phyloP scores from a whole-genome alignment of 1,284 basidiomycete species.

The Cerrena zonata region DNA sequence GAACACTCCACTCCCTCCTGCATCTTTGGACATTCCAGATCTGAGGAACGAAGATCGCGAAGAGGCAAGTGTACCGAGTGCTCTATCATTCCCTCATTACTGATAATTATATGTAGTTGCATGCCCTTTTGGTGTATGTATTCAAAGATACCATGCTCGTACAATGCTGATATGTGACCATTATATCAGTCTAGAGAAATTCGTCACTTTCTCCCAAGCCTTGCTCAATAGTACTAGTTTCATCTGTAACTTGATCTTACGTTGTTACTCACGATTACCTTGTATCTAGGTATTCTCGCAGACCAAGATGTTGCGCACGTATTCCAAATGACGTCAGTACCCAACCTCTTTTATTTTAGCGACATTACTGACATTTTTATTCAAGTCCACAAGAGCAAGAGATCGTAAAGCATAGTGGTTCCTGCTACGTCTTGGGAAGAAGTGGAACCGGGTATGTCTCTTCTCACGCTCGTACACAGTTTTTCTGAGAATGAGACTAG shows the following conservation, averaged over 20 bases:
- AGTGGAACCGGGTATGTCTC: slow-evolving; percentile 13
- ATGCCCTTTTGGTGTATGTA: slow-evolving; percentile 52
- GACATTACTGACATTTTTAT: not conserved
- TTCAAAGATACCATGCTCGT: not conserved
- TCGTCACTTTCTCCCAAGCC: slow-evolving; percentile 51
- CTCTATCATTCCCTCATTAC: not conserved
- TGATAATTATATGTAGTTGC: slow-evolving; percentile 29
- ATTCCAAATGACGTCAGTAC: slow-evolving; percentile 50
- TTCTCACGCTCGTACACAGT: not conserved
- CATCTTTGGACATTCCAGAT: slow-evolving; percentile 16
- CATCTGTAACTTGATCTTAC: not conserved
- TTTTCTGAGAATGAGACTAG: slow-evolving; percentile 29
- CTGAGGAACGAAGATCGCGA: slow-evolving; percentile 38
- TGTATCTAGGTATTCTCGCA: slow-evolving; percentile 34
- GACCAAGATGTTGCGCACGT: slow-evolving; percentile 44
- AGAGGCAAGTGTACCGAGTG: slow-evolving; percentile 29
- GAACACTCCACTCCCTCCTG: slow-evolving; percentile 9
- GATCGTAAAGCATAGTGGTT: slow-evolving; percentile 49
- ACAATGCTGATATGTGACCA: slow-evolving; percentile 6
- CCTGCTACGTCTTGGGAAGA: slow-evolving; percentile 42
- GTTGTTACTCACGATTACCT: not conserved
- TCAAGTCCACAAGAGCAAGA: slow-evolving; percentile 51
- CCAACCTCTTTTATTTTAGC: slow-evolving; percentile 1
- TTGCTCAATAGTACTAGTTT: not conserved
- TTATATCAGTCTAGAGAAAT: slow-evolving; percentile 54